These are phyloP conservation scores for Phialocephala subalpina DNA, from an alignment of 2,329 filamentous ascomycete species.

Conservation along the genomic window DNA sequence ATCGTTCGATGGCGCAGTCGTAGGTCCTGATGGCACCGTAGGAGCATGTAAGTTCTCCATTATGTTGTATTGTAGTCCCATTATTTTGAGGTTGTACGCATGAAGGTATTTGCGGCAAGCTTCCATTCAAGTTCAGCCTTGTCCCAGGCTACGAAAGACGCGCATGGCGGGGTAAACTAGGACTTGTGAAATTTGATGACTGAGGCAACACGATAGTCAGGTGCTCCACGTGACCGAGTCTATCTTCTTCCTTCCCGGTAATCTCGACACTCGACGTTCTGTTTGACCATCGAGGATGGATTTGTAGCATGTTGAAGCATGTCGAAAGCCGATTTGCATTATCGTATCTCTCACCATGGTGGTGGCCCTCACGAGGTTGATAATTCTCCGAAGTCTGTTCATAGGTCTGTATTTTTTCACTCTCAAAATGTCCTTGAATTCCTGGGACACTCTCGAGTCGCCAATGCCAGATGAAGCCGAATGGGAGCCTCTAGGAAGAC, in stretches of 20 bases:
- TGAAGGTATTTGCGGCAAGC: slow-evolving; percentile 4
- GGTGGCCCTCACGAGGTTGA: too few relatives aligned
- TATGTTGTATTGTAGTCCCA: slow-evolving; percentile 47
- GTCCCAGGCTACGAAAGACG: slow-evolving; percentile 31
- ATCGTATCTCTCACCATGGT: too few relatives aligned
- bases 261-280: too few relatives aligned
- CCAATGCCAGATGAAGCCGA: too few relatives aligned
- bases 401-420: too few relatives aligned
- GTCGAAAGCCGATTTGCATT: not conserved
- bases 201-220: not conserved
- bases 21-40: slow-evolving; percentile 81
- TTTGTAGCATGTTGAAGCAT: not conserved
- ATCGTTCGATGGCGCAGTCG: slow-evolving; percentile 61
- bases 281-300: not conserved
- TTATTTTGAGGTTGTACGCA: slow-evolving; percentile 18
- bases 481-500: too few relatives aligned
- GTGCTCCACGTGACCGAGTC: not conserved
- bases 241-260: not conserved
- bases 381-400: too few relatives aligned
- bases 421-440: too few relatives aligned
- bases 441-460: too few relatives aligned
- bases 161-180: slow-evolving; percentile 36
- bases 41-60: slow-evolving; percentile 75
- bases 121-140: slow-evolving; percentile 34
- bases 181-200: not conserved